Conservation (phyloP, 441 rosid species). For the Corymbia calophylla region DNA sequence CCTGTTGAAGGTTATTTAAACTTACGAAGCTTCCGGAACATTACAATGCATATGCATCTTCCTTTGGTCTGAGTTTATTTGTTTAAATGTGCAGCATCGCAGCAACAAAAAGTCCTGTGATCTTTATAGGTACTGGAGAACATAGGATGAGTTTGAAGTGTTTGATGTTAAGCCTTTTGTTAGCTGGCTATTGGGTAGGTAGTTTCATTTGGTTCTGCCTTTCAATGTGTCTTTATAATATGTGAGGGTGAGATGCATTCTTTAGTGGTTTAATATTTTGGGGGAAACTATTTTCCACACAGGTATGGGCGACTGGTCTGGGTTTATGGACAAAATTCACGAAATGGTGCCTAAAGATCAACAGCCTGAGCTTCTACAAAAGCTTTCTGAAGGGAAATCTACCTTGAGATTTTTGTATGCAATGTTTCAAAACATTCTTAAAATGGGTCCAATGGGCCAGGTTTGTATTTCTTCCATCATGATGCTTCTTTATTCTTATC, state of each 20-base stretch:
- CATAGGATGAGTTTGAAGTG: conserved; percentile 91
- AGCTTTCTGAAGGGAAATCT: conserved; percentile 78
- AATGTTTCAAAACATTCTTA: conserved; percentile 69
- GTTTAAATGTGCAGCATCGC: conserved; percentile 52
- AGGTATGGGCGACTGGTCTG: conserved; percentile 94
- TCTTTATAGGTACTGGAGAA: conserved; percentile 93
- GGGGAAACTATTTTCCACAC: neutral
- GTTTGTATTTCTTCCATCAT: conserved; percentile 17
- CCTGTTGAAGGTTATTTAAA: neutral
- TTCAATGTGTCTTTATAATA: neutral
- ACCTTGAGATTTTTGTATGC: conserved; percentile 88
- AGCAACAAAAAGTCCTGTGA: conserved; percentile 92
- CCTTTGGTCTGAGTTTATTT: neutral
- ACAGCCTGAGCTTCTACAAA: conserved; percentile 90
- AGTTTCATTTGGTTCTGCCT: neutral
- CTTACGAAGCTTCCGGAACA: neutral
- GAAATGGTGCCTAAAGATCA: conserved; percentile 92
- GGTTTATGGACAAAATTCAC: conserved; percentile 88
- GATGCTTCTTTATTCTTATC: too few relatives aligned
- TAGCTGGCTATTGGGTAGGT: conserved; percentile 75
- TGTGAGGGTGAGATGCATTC: neutral
- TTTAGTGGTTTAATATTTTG: neutral
- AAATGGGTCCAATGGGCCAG: conserved; percentile 89
- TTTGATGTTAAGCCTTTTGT: conserved; percentile 93
- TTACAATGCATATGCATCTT: neutral